Base-by-base conservation (phyloP, 305 asterid genomes). In the Fraxinus dipetala region DNA sequence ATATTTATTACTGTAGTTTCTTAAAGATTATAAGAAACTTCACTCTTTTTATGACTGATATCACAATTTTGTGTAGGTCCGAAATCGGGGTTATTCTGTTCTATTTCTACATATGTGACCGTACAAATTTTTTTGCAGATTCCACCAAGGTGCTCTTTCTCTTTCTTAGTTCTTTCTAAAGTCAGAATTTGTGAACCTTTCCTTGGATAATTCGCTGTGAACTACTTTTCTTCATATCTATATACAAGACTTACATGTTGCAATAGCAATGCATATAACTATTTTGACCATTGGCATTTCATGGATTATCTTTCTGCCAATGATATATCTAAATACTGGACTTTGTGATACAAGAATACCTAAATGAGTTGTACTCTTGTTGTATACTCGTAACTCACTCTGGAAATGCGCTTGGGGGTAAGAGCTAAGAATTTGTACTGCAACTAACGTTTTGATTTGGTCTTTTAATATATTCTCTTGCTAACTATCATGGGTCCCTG, bases 71-170 rank as follows among this genome's bases (percentile, higher is more conserved):
- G 48, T 82, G 86, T 91, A 95, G 98, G 94, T 89, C 98, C 75
- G 99, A 95, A 87, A 91, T 94, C 83, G 97, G 97, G 79, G 93
- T 91, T 86, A 89, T 95, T 79, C 85, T 95, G 82, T 79, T 93
- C 85, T 95, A 93, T 86, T 92, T 90, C 91, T 95, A 93, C 91
- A 75, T 91, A 76, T 92, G 98, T 86, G 98, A 95, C 91, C 96
- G 98, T 61, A 95, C 98, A 81, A 88, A 89, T 78, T 74, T 95
- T 78, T 89, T 95, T 83, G 92, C 93, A 79, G 98, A 91, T 83
- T 93, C 98, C 38, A 87, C 91, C 76, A 93, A 95, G 98, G 98
- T 95, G 80, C 88, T 82, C 69, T 82, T 85, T 83, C 82, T 82
- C 45, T 78, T 82, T 77, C 83, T 20, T 30, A 72, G 80, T 84